These are phyloP conservation scores for Hemileccinum rubropunctum DNA, from an alignment of 768 basidiomycete species.

Conservation along the genomic window DNA sequence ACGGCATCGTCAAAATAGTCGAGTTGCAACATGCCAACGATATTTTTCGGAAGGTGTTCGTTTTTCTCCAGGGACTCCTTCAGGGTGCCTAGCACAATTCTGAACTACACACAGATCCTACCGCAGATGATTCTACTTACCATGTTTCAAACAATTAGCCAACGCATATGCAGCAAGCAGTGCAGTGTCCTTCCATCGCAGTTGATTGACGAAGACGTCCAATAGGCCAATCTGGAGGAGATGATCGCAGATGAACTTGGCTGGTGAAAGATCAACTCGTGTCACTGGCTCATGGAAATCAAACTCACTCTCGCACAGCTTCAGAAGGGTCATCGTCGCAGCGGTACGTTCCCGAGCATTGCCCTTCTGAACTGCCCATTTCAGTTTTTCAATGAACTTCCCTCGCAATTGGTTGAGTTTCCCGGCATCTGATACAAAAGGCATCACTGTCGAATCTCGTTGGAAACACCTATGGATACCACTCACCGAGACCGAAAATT, in stretches of 20 bases:
- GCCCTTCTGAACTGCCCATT: neutral
- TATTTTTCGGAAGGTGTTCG: slow-evolving; percentile 11
- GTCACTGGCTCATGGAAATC: neutral
- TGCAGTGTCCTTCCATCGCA: slow-evolving; percentile 13
- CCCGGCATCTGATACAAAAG: slow-evolving; percentile 1
- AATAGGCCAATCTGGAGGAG: slow-evolving; percentile 10
- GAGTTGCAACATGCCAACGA: slow-evolving; percentile 22
- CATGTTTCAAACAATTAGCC: slow-evolving; percentile 10
- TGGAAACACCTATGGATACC: neutral
- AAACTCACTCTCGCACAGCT: slow-evolving; percentile 18
- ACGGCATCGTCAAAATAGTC: slow-evolving; percentile 27
- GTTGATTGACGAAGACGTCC: slow-evolving; percentile 12
- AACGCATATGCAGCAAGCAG: slow-evolving; percentile 24
- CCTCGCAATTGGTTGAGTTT: neutral
- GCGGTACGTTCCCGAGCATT: slow-evolving; percentile 19
- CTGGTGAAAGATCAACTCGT: slow-evolving; percentile 7
- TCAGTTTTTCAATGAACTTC: slow-evolving; percentile 13
- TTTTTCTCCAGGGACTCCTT: slow-evolving; percentile 4
- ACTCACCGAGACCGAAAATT: slow-evolving; percentile 20
- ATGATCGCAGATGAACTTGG: neutral
- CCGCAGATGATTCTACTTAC: slow-evolving; percentile 5
- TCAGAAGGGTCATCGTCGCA: slow-evolving; percentile 22
- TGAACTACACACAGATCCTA: neutral
- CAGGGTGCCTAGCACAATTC: slow-evolving; percentile 11
- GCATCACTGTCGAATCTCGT: neutral